Base-by-base conservation (phyloP, 2,329 filamentous ascomycete genomes). In the Fusarium nematophilum region DNA sequence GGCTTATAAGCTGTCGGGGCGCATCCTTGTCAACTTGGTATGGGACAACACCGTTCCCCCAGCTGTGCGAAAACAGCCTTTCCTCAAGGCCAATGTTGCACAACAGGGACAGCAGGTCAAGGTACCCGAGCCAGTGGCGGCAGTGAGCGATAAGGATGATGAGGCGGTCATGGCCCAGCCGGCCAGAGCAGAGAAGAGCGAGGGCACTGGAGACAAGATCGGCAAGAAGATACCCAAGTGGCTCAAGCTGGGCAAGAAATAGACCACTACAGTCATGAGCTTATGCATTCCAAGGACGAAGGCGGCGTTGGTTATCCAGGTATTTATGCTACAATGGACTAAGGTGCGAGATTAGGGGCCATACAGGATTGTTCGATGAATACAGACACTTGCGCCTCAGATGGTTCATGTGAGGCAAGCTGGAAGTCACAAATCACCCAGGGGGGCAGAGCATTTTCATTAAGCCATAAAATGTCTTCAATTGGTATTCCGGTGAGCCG, bases 181-280 rank as follows among this genome's bases (percentile, higher is more conserved):
- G n/a, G 65, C 70, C 11, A 73, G 70, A 49, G 62, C 73, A 9
- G 68, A 78, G 59, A 73, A 75, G 64, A 70, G 72, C 14, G 73
- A 76, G 46, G 72, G 76, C 47, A 70, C 78, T 45, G 74, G 72
- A 9, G 76, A 77, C 33, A 90, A 90, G 73, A 76, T 90, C 50
- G 86, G 86, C 7, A 93, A 91, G 83, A 93, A 92, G 78, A 70
- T 83, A 55, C 89, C 90, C 15, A 92, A 91, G 73, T 92, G 90
- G 85, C 75, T 93, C 30, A 90, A 90, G 73, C 76, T 91, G 48
- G 86, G 87, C 11, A 93, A 91, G 83, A 93, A 92, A 77, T 70
- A 67, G 53, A 43, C 17, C 9, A 17, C 3, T n/a, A 17, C 9
- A 33, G 17, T 17, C 5, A 48, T 18, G 23, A 15, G 31, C 8